These are phyloP conservation scores for Cucumis hystrix DNA, from an alignment of 306 rosid genomes.

Conservation along the genomic window DNA sequence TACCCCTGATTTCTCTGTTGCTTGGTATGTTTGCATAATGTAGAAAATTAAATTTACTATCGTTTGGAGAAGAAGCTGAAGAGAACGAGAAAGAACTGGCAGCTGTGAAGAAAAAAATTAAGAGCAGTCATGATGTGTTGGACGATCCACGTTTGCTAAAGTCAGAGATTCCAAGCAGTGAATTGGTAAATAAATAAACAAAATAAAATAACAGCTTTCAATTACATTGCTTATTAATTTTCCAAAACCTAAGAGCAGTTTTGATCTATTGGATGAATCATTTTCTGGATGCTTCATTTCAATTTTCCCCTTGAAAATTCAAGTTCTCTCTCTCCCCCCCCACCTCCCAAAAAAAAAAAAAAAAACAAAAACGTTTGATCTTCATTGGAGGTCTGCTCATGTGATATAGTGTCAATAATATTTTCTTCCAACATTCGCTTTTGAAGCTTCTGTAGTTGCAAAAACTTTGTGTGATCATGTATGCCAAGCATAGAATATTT, in stretches of 20 bases:
- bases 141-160: conserved; percentile 92
- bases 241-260: background rate
- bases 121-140: conserved; percentile 94
- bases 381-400: background rate
- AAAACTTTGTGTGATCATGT: background rate
- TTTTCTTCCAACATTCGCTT: background rate
- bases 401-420: background rate
- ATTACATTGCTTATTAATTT: background rate
- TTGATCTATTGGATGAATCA: background rate
- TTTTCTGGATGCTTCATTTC: background rate
- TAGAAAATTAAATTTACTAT: conserved; percentile 80
- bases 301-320: background rate
- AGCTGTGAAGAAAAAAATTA: conserved; percentile 65
- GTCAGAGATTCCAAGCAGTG: conserved; percentile 30
- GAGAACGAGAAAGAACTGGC: conserved; percentile 84
- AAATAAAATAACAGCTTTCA: background rate
- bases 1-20: background rate
- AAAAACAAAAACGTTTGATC: background rate
- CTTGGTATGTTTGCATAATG: conserved; percentile 8
- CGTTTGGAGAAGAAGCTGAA: conserved; percentile 96
- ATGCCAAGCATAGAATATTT: background rate
- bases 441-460: background rate
- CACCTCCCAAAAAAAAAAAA: background rate
- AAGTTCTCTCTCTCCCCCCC: background rate
- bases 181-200: conserved; percentile 31